Base-by-base conservation (phyloP, 2,329 filamentous ascomycete genomes). In the Paraphaeosphaeria sporulosa region DNA sequence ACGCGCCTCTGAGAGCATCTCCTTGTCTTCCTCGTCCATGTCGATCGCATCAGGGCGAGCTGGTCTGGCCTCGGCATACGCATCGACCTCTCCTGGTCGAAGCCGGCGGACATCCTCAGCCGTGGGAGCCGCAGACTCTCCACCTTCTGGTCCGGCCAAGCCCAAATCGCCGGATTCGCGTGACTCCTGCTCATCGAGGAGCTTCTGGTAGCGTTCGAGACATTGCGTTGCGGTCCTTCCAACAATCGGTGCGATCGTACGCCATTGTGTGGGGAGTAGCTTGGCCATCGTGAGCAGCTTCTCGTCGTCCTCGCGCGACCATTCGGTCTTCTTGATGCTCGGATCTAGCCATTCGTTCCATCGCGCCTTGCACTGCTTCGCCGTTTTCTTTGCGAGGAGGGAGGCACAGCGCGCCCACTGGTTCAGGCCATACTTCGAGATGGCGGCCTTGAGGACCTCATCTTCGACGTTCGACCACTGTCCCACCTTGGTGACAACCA, bases 321-420 rank as follows among this genome's bases (percentile, higher is more conserved):
- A 99, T 82, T 99, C 95, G 70, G 96, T 95, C 84, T 99, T 99
- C 75, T 94, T 92, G 83, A 99, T 98, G 76, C 92, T 92, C 21
- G 95, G 95, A 76, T 99, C 95, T 68, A 99, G 87, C 94, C 95
- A 99, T 86, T 99, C 94, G 77, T 90, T 89, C 95, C 95, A 99
- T 82, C 95, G 87, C 62, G 95, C 94, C 83, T 99, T 99, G 88
- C 95, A 99, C 83, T 99, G 95, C 83, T 99, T 99, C 54, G 95
- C 90, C 34, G 95, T 98, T 64, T 99, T 99, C 74, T 96, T 92
- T 76, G 94, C 94, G 67, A 99, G 89, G 66, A 99, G 87, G 60
- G 95, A 98, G 58, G 95, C 97, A 65, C 98, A 95, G 79, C 95
- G 94, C 76, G 95, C 94, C 95, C 95, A 99, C 81, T 99, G 95